Percentiles rank a stretch among this genome's conserved stretches.
phyloP scores from a whole-genome alignment of 1,284 basidiomycete species.

The Papiliotrema fonsecae region DNA sequence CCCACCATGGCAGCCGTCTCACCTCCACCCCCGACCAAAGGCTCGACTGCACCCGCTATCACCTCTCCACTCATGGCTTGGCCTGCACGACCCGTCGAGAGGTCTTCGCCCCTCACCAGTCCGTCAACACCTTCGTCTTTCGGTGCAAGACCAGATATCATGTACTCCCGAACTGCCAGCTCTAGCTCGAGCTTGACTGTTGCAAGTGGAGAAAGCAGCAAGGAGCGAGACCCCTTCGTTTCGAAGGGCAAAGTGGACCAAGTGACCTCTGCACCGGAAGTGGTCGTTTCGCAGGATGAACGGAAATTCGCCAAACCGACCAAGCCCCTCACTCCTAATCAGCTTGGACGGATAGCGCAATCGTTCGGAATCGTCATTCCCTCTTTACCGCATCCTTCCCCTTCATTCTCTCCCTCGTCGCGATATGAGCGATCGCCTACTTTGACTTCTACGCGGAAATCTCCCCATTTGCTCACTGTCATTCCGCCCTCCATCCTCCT shows the following conservation, averaged over 20 bases:
- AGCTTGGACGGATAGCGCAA: slow-evolving; percentile 42
- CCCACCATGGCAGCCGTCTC: neutral
- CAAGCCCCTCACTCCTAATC: slow-evolving; percentile 32
- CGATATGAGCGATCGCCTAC: neutral
- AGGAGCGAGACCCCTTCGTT: no score
- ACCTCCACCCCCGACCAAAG: neutral
- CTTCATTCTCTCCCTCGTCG: slow-evolving; percentile 5
- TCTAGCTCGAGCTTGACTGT: no score
- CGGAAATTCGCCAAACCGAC: slow-evolving; percentile 32
- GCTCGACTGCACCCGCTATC: slow-evolving; percentile 40
- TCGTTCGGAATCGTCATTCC: slow-evolving; percentile 44
- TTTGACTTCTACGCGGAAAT: slow-evolving; percentile 4
- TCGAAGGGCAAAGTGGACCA: neutral
- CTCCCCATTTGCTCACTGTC: slow-evolving; percentile 35
- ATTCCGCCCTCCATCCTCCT: slow-evolving; percentile 35
- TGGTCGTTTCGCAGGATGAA: neutral
- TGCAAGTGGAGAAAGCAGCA: no score
- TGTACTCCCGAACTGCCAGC: no score
- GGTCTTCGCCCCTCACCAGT: slow-evolving; percentile 23
- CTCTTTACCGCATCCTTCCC: slow-evolving; percentile 14
- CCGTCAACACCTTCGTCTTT: slow-evolving; percentile 6
- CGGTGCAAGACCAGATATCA: no score
- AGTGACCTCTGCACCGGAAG: neutral
- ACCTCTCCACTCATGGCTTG: slow-evolving; percentile 40
- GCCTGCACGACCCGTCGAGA: slow-evolving; percentile 30